Evolutionary conservation across 352 stramenopile genomes (phyloP), one percentile per base, ranked within the genome.

Genomic region (Albugo candida): DNA sequence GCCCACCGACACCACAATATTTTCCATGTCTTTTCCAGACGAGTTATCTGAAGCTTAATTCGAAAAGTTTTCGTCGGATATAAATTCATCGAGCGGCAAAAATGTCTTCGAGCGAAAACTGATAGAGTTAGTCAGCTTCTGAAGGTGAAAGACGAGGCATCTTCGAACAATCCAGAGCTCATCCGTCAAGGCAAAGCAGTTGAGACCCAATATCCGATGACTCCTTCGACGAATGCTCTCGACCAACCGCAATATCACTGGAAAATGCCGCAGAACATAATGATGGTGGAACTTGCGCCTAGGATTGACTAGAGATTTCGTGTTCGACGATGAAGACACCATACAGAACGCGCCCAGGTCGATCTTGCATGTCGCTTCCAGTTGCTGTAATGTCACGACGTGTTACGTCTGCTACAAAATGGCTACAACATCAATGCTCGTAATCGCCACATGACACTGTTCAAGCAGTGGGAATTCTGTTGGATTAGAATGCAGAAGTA

Each of bases 1-100:
- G 66, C 94, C 95, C 0, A 98, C 98, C 59, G 95, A 98, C 62
- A 69, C 86, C 13, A 87, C 96, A 11, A 86, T 94, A 42, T 51
- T 72, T 1, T 67, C 63, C 17, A 46, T 63, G 27, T 79, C 54
- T 76, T 83, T 24, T 52, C 92, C 13, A 89, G 95, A 55, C 73
- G 93, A 36, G 70, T 97, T 11, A 24, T 75, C 8, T 73, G 86
- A 54, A 71, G 64, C 11, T 48, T 82, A 12, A 58, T 83, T 45
- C 77, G 77, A 31, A 73, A 70, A 0, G 79, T 73, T 37, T 62
- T 82, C 19, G 75, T 70, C 13, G 73, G 76, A 11, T 66, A 59
- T 21, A 47, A 49, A 24, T 87, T 73, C 51, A 62, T 69, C 38
- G 54, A 68, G 10, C 38, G 60, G 21, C 62, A 73, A 16, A 58